Percentiles rank a stretch among this genome's conserved stretches.
Evolutionary conservation across 2,329 filamentous ascomycete genomes (phyloP).

Genomic region (Sordariomycetes sp.): DNA sequence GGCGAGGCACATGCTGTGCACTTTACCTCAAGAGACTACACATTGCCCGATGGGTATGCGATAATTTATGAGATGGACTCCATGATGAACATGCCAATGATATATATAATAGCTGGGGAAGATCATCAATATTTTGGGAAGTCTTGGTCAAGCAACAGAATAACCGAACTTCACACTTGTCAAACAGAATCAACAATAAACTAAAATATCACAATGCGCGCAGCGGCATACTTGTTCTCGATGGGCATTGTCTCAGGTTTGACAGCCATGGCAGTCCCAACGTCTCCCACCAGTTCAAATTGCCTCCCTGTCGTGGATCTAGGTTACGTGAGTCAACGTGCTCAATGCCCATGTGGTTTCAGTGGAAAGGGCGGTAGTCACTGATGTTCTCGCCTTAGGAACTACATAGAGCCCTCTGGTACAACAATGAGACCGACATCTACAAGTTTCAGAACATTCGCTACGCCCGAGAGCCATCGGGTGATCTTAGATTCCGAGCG

Average conservation of each 20-base stretch:
- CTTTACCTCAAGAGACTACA: background rate
- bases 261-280: background rate
- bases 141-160: background rate
- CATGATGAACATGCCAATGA: background rate
- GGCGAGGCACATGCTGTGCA: background rate
- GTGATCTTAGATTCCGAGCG: conserved; percentile 10
- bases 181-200: background rate
- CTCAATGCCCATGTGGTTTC: background rate
- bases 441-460: conserved; percentile 16
- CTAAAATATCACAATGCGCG: background rate
- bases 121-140: background rate
- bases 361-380: background rate
- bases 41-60: background rate
- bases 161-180: background rate
- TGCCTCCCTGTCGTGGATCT: conserved; percentile 6
- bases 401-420: conserved; percentile 5
- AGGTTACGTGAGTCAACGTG: conserved; percentile 4
- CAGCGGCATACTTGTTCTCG: background rate
- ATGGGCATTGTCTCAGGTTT: background rate
- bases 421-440: conserved; percentile 4
- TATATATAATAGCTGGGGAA: background rate
- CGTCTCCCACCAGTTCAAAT: background rate
- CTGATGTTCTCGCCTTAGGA: background rate
- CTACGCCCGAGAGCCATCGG: conserved; percentile 10
- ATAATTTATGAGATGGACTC: background rate